phyloP scores from a whole-genome alignment of 495 filamentous ascomycete genomes.

The Penicillium ucsense region DNA sequence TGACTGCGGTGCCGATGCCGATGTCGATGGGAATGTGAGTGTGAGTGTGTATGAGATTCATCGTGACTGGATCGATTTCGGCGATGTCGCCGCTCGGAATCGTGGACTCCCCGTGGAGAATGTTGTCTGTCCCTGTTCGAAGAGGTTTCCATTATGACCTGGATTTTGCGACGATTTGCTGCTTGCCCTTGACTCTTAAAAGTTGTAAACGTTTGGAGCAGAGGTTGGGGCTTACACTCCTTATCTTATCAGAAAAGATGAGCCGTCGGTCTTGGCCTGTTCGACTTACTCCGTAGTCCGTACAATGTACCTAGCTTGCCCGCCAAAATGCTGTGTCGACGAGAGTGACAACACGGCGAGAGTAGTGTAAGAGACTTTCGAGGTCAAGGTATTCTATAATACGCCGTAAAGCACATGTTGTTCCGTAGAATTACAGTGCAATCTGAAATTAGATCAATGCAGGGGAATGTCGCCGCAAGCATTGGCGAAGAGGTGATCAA shows the following conservation, averaged over 20 bases:
- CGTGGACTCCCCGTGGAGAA: conserved; percentile 2
- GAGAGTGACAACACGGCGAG: too few relatives aligned
- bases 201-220: not conserved
- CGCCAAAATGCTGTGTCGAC: too few relatives aligned
- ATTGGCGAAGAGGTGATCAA: too few relatives aligned
- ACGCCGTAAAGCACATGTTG: too few relatives aligned
- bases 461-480: too few relatives aligned
- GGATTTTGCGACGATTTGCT: not conserved
- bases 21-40: conserved; percentile 13
- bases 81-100: conserved; percentile 13
- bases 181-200: too few relatives aligned
- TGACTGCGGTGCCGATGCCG: conserved; percentile 18
- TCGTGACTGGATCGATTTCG: conserved; percentile 11
- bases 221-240: not conserved
- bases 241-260: not conserved
- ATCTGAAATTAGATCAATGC: too few relatives aligned
- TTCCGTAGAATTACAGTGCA: too few relatives aligned
- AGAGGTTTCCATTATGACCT: conserved; percentile 14
- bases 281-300: too few relatives aligned
- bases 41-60: conserved; percentile 13
- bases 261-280: not conserved
- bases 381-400: too few relatives aligned
- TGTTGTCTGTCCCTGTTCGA: conserved; percentile 9
- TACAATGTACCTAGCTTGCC: too few relatives aligned
- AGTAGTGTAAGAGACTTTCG: too few relatives aligned